Base-by-base conservation (phyloP, 306 rosid genomes). In the Cicer chorassanicum region DNA sequence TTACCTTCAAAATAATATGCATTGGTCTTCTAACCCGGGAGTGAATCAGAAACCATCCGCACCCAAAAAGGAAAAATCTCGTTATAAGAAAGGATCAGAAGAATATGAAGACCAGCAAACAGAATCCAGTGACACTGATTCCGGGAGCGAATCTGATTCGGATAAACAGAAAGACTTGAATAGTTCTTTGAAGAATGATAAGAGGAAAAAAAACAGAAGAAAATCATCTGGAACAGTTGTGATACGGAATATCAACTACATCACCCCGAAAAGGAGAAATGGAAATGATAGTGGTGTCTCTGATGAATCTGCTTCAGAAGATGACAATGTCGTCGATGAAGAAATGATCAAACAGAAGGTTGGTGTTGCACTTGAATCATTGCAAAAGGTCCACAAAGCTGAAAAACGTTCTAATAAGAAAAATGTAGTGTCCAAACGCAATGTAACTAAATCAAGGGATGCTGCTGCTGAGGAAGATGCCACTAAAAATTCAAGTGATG, bases 201-300 rank as follows among this genome's bases (percentile, higher is more conserved):
- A 80, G 51, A 81, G 75, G 80, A 89, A 81, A 79, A 84, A 74
- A 34, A 34, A 55, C 70, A 79, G 82, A 61, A 86, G 84, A 72
- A 84, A 82, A 69, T 87, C 89, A 67, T 76, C 88, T 16, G 73
- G 90, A 68, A 86, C 87, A 51, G 89, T 86, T 77, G 88, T 86
- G 63, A 89, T 89, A 86, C 88, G 87, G 64, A 89, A 89, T 70
- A 89, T 89, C 78, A 86, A 89, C 80, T 89, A 89, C 85, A 83
- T 89, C 78, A 83, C 89, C 61, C 90, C 90, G 6, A 88, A 86
- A 69, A 82, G 79, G 81, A 89, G 81, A 77, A 85, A 85, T 83
- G 89, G 89, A 46, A 84, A 82, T 40, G 86, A 86, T 59, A 85
- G 72, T 38, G 71, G 84, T 74, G 83, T 7, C 72, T 81, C 87